Percentiles rank a stretch among this genome's conserved stretches.
Conservation (phyloP, 768 basidiomycete species). For the Trametes gibbosa region DNA sequence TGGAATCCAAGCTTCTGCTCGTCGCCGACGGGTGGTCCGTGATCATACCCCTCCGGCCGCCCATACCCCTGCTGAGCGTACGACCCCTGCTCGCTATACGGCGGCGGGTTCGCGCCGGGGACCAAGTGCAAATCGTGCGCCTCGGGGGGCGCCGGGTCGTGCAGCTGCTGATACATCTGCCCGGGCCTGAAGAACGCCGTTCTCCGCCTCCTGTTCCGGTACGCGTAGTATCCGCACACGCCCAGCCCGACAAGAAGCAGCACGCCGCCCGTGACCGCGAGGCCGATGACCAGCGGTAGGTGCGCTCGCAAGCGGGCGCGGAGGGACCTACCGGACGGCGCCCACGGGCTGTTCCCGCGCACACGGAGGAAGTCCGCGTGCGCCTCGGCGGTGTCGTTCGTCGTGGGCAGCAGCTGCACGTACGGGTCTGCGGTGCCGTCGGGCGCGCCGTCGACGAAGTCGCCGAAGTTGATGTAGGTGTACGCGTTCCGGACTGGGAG, state of each 20-base stretch:
- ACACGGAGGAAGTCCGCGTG: slow-evolving; percentile 35
- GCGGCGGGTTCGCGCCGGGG: background rate
- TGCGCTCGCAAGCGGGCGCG: slow-evolving; percentile 59
- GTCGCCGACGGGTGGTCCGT: too few relatives aligned
- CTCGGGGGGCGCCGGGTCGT: slow-evolving; percentile 31
- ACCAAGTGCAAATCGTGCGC: slow-evolving; percentile 29
- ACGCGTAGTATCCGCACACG: slow-evolving; percentile 14
- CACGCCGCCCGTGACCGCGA: slow-evolving; percentile 61
- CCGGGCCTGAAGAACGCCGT: slow-evolving; percentile 15
- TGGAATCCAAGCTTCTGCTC: too few relatives aligned
- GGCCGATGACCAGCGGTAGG: slow-evolving; percentile 69
- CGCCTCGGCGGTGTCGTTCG: slow-evolving; percentile 41
- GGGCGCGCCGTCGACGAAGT: slow-evolving; percentile 46
- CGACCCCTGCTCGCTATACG: background rate
- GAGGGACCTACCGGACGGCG: slow-evolving; percentile 24
- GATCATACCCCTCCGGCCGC: background rate
- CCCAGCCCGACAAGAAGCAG: slow-evolving; percentile 45
- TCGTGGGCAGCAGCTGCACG: slow-evolving; percentile 61
- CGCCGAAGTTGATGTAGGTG: slow-evolving; percentile 60
- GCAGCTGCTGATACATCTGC: slow-evolving; percentile 28
- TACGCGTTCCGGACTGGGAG: slow-evolving; percentile 63
- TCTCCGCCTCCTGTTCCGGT: slow-evolving; percentile 1
- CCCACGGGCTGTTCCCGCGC: slow-evolving; percentile 24
- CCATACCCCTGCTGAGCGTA: background rate
- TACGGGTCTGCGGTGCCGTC: slow-evolving; percentile 45